Evolutionary conservation across 768 basidiomycete species (phyloP), one percentile per base, ranked within the genome.

Genomic region (Mycena indigotica): DNA sequence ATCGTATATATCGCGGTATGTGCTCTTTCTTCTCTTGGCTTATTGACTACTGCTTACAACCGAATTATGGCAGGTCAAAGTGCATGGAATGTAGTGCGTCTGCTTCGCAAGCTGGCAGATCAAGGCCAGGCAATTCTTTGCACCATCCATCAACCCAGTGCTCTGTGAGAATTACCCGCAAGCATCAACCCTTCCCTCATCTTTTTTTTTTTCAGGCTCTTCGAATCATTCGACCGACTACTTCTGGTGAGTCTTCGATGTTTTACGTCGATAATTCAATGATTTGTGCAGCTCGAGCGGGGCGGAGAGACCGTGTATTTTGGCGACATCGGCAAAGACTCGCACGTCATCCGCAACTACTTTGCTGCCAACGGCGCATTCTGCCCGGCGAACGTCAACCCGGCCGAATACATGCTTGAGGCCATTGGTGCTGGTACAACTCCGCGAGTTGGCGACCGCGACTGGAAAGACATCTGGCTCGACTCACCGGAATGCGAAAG

Each of bases 301-400:
- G 94, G 94, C 2, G 94, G 94, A 5, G 86, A 91, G 70, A 94
- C 93, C 0, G 91, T 95, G 19, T 96, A 95, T 78, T 95, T 92
- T 67, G 94, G 93, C 40, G 88, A 91, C 59, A 91, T 95, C 50
- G 94, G 93, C 41, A 69, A 77, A 39, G 88, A 91, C 60, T 89
- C 91, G 3, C 66, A 74, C 2, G 75, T 85, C 32, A 75, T 95
- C 48, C 84, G 83, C 24, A 78, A 85, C 4, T 96, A 96, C 75
- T 92, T 95, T 67, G 83, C 84, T 23, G 77, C 78, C 16, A 74
- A 90, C 60, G 92, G 93, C 13, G 93, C 89, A 1, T 59, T 70
- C 26, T 94, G 91, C 70, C 91, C 91, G 3, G 48, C 82, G 0
- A 86, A 87, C 59, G 86, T 86, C 66, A 96, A 96, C 69, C 91